Evolutionary conservation across 176 grass and related monocot species (phyloP), one percentile per base, ranked within the genome.

Genomic region (Ensete ventricosum): DNA sequence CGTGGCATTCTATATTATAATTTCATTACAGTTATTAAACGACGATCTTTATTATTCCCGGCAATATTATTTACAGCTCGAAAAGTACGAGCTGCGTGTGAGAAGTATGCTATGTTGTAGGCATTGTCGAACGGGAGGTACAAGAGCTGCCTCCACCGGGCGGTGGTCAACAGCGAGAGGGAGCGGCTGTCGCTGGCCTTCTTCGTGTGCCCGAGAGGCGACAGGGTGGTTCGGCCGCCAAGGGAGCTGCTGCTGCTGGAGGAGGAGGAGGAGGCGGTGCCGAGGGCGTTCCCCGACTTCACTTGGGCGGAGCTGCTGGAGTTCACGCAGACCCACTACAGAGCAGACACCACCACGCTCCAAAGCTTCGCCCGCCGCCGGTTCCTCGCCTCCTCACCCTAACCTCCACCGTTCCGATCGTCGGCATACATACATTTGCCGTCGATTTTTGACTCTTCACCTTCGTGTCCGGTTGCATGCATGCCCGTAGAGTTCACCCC

Each of bases 121-220:
- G 92, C 92, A 0, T 74, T 96, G 75, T 91, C 88, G 3, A 96
- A 96, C 55, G 92, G 92, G 82, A 79, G 78, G 79, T 92, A 92
- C 73, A 92, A 88, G 82, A 96, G 92, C 80, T 96, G 92, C 83
- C 85, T 96, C n/a, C 92, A 96, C 82, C 84, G 92, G 0, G 92
- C 84, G 53, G 89, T 89, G 75, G 92, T 96, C 75, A 96, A 96
- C 79, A 84, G 21, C 73, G 67, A 60, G n/a, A 82, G 63, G 52
- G 89, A 89, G 78, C 80, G 92, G 50, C 82, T 80, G 17, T 96
- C 92, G 16, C 69, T 96, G 76, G 92, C 89, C 79, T 96, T 96
- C 89, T 96, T 96, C 83, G 80, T 96, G 8, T 92, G 92, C 81
- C 92, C 92, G 62, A 79, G 75, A 55, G 87, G 83, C 75, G 89